Base-by-base conservation (phyloP, 2,329 filamentous ascomycete genomes). In the Fusarium vanettenii region DNA sequence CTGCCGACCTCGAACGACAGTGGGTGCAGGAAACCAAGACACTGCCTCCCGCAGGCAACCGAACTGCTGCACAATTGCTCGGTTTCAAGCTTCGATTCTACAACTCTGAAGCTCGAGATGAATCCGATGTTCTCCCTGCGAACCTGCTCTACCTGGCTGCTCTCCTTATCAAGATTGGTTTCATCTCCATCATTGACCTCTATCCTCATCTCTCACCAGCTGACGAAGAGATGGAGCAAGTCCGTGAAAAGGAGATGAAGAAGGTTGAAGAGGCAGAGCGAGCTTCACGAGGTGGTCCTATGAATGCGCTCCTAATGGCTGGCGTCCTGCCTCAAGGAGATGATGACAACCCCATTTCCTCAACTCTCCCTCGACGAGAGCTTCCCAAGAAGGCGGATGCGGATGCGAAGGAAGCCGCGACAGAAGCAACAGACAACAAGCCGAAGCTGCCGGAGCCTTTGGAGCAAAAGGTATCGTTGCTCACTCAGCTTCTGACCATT, bases 81-180 rank as follows among this genome's bases (percentile, higher is more conserved):
- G 97, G 97, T 5, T 99, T 99, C 88, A 99, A 99, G 84, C 89
- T 99, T 60, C 94, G 94, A 16, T 99, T 98, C 82, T 99, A 99
- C 80, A 93, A 94, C 45, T 97, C 95, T 0, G 87, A 92, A 31
- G 92, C 93, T 39, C 91, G 96, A 66, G 91, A 94, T 69, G 89
- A 92, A 64, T 86, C 89, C 1, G 97, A 98, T 79, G 88, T 92
- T 4, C 87, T 98, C 3, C 97, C 97, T 0, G 94, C 97, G 43
- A 99, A 99, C 77, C 88, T 99, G 4, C 94, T 98, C 33, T 97
- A 97, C 76, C 89, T 99, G 20, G 93, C 95, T 0, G 95, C 97
- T 1, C 89, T 98, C 37, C 89, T 99, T 33, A 95, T 99, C 84
- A 99, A 99, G 84, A 94, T 98, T 75, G 97, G 97, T 2, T 99